A percentile compares a stretch with the other conserved stretches of the same genome.
Conservation (phyloP, 2,329 filamentous ascomycete species). For the Fusarium proliferatum region DNA sequence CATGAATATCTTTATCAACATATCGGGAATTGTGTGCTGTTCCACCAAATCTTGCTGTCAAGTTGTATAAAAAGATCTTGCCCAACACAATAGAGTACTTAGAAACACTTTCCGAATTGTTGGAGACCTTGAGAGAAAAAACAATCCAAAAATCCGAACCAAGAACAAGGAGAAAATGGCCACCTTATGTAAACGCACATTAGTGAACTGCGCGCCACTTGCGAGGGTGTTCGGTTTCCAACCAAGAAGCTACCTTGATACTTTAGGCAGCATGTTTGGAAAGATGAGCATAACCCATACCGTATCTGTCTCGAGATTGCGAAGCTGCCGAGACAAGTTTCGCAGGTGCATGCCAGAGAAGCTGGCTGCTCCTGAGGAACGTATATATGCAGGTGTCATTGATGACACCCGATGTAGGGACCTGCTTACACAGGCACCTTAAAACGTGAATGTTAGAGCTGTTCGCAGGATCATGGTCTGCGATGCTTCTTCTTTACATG, state of each 20-base stretch:
- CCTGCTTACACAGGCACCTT: conserved; percentile 34
- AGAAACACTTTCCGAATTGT: conserved; percentile 1
- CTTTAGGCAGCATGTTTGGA: conserved; percentile 5
- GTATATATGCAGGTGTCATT: conserved; percentile 46
- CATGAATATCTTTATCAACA: conserved; percentile 2
- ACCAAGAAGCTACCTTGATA: neutral
- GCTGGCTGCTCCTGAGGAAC: conserved; percentile 43
- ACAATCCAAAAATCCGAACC: conserved; percentile 1
- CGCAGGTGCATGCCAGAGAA: conserved; percentile 29
- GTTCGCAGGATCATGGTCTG: conserved; percentile 17
- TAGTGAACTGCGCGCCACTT: neutral
- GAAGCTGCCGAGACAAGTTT: conserved; percentile 33
- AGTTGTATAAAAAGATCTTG: conserved; percentile 13
- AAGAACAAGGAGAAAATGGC: conserved; percentile 13
- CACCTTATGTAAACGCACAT: conserved; percentile 12
- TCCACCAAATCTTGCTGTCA: conserved; percentile 33
- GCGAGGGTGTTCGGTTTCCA: neutral
- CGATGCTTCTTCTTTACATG: conserved; percentile 48
- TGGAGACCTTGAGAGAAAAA: neutral
- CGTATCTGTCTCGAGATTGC: conserved; percentile 15
- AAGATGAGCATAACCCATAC: neutral
- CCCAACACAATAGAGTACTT: conserved; percentile 3
- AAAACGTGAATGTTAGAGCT: conserved; percentile 41
- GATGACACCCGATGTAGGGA: conserved; percentile 36
- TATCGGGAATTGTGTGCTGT: conserved; percentile 38